Percentiles rank a stretch among this genome's conserved stretches.
phyloP scores from a whole-genome alignment of 2,329 filamentous ascomycete species.

The Phoma sp. region DNA sequence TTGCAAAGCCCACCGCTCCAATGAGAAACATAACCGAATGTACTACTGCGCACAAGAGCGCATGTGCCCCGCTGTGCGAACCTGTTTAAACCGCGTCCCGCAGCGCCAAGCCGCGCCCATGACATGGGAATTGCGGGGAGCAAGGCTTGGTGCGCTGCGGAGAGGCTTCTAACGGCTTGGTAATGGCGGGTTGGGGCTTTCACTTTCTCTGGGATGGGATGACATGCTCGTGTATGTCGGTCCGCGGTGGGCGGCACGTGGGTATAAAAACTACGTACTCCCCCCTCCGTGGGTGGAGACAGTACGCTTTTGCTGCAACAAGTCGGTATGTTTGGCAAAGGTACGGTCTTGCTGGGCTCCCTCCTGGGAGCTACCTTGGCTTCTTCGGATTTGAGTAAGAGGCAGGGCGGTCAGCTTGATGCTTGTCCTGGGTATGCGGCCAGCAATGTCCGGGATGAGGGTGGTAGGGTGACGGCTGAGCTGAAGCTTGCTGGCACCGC shows the following conservation, averaged over 20 bases:
- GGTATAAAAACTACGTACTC: conserved; percentile 4
- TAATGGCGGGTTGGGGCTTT: background rate
- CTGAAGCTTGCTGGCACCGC: conserved; percentile 70
- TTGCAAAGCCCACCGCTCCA: background rate
- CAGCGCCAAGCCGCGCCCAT: conserved; percentile 23
- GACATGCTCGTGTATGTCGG: conserved; percentile 17
- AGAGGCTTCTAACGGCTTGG: conserved; percentile 14
- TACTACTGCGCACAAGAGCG: background rate
- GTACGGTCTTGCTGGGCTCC: conserved; percentile 29
- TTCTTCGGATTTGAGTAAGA: conserved; percentile 24
- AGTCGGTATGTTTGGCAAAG: conserved; percentile 32
- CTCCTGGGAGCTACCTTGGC: conserved; percentile 19
- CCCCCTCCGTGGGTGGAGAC: background rate
- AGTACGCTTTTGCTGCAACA: background rate
- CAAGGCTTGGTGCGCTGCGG: conserved; percentile 21
- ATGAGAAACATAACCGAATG: background rate
- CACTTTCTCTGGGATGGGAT: background rate
- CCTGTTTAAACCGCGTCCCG: conserved; percentile 13
- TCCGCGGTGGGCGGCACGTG: background rate
- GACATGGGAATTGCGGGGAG: conserved; percentile 30
- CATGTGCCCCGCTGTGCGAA: conserved; percentile 18
- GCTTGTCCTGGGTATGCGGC: conserved; percentile 71
- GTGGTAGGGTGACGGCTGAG: conserved; percentile 67
- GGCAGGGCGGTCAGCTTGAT: conserved; percentile 29
- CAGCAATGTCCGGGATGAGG: conserved; percentile 60